phyloP scores from a whole-genome alignment of 306 rosid genomes.

The Lupinus albus region DNA sequence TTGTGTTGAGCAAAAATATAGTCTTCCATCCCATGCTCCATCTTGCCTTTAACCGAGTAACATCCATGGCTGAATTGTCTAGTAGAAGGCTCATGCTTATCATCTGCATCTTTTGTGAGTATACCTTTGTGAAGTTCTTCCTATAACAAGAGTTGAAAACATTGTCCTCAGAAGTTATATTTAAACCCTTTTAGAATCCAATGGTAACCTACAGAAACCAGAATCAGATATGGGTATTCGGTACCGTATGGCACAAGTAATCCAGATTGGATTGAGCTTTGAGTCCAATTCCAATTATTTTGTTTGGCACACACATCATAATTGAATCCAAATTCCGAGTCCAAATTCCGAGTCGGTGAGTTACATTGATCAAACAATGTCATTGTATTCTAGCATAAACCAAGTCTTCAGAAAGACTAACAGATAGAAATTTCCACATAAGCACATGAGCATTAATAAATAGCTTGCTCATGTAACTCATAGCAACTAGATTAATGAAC shows the following conservation, averaged over 20 bases:
- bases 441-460: not conserved
- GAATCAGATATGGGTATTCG: not conserved
- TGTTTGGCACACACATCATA: not conserved
- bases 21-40: slow-evolving; percentile 68
- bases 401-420: not conserved
- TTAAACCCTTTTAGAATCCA: too few relatives aligned
- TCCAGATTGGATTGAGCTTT: too few relatives aligned
- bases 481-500: not conserved
- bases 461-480: not conserved
- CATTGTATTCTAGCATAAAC: not conserved
- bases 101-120: slow-evolving; percentile 24
- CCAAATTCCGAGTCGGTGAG: not conserved
- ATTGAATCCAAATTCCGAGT: not conserved
- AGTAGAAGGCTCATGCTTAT: not conserved
- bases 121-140: slow-evolving; percentile 26
- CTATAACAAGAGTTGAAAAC: not conserved
- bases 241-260: too few relatives aligned
- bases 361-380: too few relatives aligned
- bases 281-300: not conserved
- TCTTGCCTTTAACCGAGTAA: slow-evolving; percentile 51
- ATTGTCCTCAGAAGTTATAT: too few relatives aligned
- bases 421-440: not conserved
- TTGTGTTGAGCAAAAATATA: slow-evolving; percentile 53
- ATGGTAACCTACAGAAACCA: not conserved
- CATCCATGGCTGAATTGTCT: slow-evolving; percentile 57